Conservation (phyloP, 176 grass and related monocot species). For the Oropetium thomaeum region DNA sequence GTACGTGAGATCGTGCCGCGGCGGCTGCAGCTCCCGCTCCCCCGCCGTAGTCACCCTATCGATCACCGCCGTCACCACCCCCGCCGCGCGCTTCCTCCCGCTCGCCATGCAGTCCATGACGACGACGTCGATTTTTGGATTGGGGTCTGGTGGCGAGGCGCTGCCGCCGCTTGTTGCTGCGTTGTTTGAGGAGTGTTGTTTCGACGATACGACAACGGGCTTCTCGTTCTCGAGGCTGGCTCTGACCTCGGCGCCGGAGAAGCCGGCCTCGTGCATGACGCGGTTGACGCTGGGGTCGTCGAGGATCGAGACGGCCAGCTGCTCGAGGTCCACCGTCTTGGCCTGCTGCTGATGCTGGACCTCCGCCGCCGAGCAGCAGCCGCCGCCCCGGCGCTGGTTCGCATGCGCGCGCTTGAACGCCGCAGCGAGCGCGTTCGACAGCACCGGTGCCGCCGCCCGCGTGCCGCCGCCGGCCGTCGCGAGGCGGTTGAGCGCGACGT, state of each 20-base stretch:
- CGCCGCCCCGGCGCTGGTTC: conserved; percentile 58
- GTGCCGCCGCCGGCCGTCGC: conserved; percentile 45
- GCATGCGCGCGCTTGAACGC: conserved; percentile 94
- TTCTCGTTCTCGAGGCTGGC: conserved; percentile 68
- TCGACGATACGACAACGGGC: not conserved
- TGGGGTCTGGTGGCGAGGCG: not conserved
- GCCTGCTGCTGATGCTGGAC: conserved; percentile 23
- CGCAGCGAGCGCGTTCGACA: conserved; percentile 93
- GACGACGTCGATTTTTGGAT: too few relatives aligned
- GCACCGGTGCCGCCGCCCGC: conserved; percentile 25
- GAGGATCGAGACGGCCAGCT: conserved; percentile 93
- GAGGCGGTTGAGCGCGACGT: conserved; percentile 95
- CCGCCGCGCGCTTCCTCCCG: conserved; percentile 21
- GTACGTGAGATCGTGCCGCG: conserved; percentile 21
- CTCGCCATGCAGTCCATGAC: conserved; percentile 51
- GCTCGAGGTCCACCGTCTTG: conserved; percentile 68
- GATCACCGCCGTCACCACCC: conserved; percentile 60
- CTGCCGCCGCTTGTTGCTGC: not conserved
- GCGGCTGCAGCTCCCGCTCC: conserved; percentile 20
- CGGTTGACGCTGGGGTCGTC: conserved; percentile 94
- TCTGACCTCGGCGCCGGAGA: conserved; percentile 83
- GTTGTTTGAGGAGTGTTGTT: not conserved
- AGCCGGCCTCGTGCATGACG: conserved; percentile 92
- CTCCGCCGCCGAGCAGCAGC: conserved; percentile 20
- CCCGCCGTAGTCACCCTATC: conserved; percentile 57